Evolutionary conservation across 2,329 filamentous ascomycete species (phyloP).

Genomic region (Epicoccum nigrum): DNA sequence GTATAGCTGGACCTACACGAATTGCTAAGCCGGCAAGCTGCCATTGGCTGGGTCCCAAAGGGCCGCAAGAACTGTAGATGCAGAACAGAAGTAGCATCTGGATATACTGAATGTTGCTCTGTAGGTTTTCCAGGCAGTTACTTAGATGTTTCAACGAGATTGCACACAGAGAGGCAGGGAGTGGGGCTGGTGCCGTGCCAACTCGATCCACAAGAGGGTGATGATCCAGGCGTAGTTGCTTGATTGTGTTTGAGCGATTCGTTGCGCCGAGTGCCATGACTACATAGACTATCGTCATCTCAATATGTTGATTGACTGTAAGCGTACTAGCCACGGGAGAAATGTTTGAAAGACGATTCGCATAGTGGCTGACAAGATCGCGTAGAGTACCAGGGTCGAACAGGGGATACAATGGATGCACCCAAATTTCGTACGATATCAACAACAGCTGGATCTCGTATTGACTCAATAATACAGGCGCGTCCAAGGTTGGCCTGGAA

Average conservation of each 20-base stretch:
- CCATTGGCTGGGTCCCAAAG: conserved; percentile 4
- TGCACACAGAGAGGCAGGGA: background rate
- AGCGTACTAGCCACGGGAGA: background rate
- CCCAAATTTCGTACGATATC: background rate
- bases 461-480: background rate
- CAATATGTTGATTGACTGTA: background rate
- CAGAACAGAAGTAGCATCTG: conserved; percentile 5
- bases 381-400: background rate
- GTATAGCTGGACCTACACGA: background rate
- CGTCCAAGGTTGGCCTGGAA: background rate
- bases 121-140: background rate
- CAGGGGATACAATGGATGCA: background rate
- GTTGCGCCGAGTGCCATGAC: background rate
- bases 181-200: background rate
- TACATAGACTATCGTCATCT: background rate
- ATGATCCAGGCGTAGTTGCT: background rate
- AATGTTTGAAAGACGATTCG: background rate
- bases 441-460: background rate
- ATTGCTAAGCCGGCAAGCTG: conserved; percentile 3
- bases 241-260: background rate
- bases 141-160: background rate
- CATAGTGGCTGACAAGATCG: background rate
- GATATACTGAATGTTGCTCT: background rate
- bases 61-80: conserved; percentile 2
- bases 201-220: background rate